These are phyloP conservation scores for Betula pendula DNA, from an alignment of 306 rosid species.

Conservation along the genomic window DNA sequence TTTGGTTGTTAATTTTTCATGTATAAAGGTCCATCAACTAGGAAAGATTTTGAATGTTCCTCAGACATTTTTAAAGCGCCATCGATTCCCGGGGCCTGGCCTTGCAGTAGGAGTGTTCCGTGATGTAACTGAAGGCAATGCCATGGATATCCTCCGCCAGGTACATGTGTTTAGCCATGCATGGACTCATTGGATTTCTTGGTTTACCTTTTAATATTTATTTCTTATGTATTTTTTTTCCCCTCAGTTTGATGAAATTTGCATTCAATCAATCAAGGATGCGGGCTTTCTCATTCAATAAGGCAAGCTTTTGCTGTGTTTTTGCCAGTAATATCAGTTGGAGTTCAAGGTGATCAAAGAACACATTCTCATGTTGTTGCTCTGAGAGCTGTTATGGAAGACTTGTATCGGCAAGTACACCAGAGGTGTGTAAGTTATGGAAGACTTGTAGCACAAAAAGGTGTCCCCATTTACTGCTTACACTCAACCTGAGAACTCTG, in stretches of 20 bases:
- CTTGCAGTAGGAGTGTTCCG: constrained; percentile 93
- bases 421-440: background rate
- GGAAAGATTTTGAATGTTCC: constrained; percentile 88
- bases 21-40: constrained; percentile 71
- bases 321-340: constrained; percentile 85
- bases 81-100: constrained; percentile 97
- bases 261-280: constrained; percentile 84
- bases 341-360: constrained; percentile 96
- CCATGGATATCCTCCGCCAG: constrained; percentile 83
- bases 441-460: background rate
- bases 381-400: constrained; percentile 94
- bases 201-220: constrained; percentile 6
- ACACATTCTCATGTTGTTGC: constrained; percentile 96
- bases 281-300: constrained; percentile 90
- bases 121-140: constrained; percentile 80
- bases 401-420: constrained; percentile 12
- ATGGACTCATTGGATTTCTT: background rate
- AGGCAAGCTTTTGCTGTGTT: constrained; percentile 99
- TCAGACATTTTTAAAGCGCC: constrained; percentile 75
- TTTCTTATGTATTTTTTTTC: background rate
- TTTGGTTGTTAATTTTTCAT: constrained; percentile 5
- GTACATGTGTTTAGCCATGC: constrained; percentile 33
- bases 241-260: constrained; percentile 88
- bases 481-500: constrained; percentile 84
- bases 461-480: too few species aligned